Conservation (phyloP, 192 early-diverging fungal species). For the Coemansia sp. region DNA sequence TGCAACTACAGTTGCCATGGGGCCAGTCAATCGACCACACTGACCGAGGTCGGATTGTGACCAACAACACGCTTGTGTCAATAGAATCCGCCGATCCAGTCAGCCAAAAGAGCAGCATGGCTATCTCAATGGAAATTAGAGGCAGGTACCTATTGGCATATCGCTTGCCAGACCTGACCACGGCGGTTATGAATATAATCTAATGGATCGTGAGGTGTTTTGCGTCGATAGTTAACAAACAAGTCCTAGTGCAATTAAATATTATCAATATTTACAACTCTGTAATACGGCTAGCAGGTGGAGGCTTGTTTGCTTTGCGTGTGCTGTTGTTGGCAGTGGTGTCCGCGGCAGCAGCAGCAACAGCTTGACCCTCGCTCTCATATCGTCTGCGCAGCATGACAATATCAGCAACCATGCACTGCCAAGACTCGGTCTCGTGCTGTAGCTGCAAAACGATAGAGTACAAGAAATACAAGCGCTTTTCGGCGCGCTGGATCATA, state of each 20-base stretch:
- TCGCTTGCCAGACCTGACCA: constrained; percentile 32
- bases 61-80: constrained; percentile 15
- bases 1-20: constrained; percentile 34
- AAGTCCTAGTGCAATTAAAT: background rate
- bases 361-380: constrained; percentile 26
- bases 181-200: background rate
- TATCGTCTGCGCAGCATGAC: constrained; percentile 33
- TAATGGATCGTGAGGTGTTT: background rate
- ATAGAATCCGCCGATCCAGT: constrained; percentile 13
- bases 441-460: constrained; percentile 42
- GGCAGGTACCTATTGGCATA: constrained; percentile 31
- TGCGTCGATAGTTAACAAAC: background rate
- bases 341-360: background rate
- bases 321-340: background rate
- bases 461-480: constrained; percentile 34
- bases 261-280: background rate
- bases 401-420: constrained; percentile 45
- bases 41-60: constrained; percentile 25
- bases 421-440: constrained; percentile 29
- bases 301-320: background rate
- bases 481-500: constrained; percentile 18
- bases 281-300: background rate
- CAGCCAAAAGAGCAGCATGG: constrained; percentile 19
- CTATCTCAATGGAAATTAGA: constrained; percentile 28
- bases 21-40: constrained; percentile 44